These are phyloP conservation scores for Imleria badia DNA, from an alignment of 768 basidiomycete species.

Conservation along the genomic window DNA sequence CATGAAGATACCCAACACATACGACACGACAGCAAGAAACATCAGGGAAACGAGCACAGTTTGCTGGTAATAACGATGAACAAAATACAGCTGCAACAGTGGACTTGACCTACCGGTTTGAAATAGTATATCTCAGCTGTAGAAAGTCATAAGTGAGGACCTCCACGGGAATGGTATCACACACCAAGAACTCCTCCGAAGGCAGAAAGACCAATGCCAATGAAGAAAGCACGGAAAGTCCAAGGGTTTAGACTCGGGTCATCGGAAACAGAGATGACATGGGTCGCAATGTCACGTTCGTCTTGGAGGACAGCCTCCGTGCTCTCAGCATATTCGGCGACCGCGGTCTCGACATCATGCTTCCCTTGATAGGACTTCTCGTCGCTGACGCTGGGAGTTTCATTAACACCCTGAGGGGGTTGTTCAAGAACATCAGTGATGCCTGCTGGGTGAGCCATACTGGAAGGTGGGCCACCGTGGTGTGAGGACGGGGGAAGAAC, in stretches of 20 bases:
- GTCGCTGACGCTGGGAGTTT: constrained; percentile 11
- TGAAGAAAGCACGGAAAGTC: constrained; percentile 49
- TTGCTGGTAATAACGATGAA: constrained; percentile 37
- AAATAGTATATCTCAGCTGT: constrained; percentile 62
- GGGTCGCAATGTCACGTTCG: constrained; percentile 48
- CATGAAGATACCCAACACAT: constrained; percentile 47
- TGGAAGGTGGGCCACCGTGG: background rate
- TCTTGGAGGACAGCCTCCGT: constrained; percentile 32
- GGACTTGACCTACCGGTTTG: constrained; percentile 43
- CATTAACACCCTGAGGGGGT: background rate
- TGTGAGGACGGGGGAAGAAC: background rate
- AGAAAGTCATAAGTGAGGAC: constrained; percentile 4
- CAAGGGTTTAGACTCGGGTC: constrained; percentile 28
- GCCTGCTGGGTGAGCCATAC: constrained; percentile 8
- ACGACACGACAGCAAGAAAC: constrained; percentile 55
- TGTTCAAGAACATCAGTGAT: background rate
- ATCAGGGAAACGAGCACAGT: constrained; percentile 52
- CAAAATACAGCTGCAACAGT: background rate
- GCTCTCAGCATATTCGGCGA: constrained; percentile 10
- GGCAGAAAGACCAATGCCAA: constrained; percentile 53
- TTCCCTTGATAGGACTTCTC: constrained; percentile 28
- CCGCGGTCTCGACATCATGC: constrained; percentile 35
- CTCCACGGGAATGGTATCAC: constrained; percentile 3
- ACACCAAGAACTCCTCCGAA: constrained; percentile 54
- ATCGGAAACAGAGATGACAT: constrained; percentile 43